A percentile compares a stretch with the other conserved stretches of the same genome.
phyloP scores from a whole-genome alignment of 805 yeast species.

The Zygoascus flipseniorum region DNA sequence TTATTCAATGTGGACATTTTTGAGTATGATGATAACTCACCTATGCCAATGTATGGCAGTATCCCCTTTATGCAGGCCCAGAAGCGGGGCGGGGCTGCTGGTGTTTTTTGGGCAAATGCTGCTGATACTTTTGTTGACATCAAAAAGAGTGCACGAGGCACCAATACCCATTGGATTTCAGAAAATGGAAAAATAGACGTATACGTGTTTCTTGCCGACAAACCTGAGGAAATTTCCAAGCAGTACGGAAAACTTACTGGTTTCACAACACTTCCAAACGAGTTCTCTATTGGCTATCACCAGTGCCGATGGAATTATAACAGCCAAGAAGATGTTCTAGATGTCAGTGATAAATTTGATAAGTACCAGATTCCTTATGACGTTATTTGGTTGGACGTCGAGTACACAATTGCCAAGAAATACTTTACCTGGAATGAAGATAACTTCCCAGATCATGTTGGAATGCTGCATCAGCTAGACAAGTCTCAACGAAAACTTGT shows the following conservation, averaged over 20 bases:
- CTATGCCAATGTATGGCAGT: constrained; percentile 89
- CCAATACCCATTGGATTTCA: constrained; percentile 73
- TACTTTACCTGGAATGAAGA: constrained; percentile 86
- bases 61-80: constrained; percentile 81
- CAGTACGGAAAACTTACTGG: constrained; percentile 71
- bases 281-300: constrained; percentile 81
- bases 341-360: constrained; percentile 63
- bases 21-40: constrained; percentile 78
- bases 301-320: constrained; percentile 98
- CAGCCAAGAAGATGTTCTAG: constrained; percentile 77
- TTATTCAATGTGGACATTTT: constrained; percentile 90
- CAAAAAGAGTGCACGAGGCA: constrained; percentile 20
- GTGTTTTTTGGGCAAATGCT: constrained; percentile 83
- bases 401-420: constrained; percentile 77
- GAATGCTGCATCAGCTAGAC: constrained; percentile 57
- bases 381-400: constrained; percentile 90
- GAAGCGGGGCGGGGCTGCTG: constrained; percentile 50
- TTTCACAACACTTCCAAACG: constrained; percentile 58
- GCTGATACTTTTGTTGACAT: constrained; percentile 91
- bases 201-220: constrained; percentile 52
- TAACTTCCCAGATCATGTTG: constrained; percentile 64
- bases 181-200: constrained; percentile 82
- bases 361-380: constrained; percentile 72
- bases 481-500: constrained; percentile 73
- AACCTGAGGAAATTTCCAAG: constrained; percentile 46